A percentile compares a stretch with the other conserved stretches of the same genome.
These are phyloP conservation scores for Gaeumannomyces tritici DNA, from an alignment of 2,329 filamentous ascomycete species.

Conservation along the genomic window DNA sequence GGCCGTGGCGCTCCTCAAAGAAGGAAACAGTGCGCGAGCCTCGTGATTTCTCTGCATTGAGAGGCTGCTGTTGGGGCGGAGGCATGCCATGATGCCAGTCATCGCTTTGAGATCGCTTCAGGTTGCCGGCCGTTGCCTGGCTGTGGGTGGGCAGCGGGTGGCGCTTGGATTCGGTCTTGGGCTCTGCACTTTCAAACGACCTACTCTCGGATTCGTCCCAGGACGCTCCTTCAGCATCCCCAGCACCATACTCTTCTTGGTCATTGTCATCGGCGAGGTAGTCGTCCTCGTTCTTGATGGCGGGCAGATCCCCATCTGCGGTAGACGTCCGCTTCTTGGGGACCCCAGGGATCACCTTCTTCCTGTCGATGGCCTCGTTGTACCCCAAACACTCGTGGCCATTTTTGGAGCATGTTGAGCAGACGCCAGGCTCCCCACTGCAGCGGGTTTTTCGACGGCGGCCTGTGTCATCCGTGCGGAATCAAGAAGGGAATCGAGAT, in stretches of 20 bases:
- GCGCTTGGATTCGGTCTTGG: neutral
- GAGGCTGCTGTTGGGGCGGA: neutral
- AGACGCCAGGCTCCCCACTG: conserved; percentile 61
- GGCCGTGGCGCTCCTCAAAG: conserved; percentile 29
- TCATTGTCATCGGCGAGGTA: conserved; percentile 11
- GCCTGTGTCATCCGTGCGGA: conserved; percentile 18
- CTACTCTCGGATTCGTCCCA: neutral
- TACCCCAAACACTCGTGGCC: conserved; percentile 63
- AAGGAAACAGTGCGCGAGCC: conserved; percentile 23
- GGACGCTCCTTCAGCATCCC: conserved; percentile 20
- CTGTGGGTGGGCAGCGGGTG: neutral
- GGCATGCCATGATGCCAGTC: conserved; percentile 12
- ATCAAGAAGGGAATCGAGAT: neutral
- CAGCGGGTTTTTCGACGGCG: conserved; percentile 69
- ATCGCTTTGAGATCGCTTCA: conserved; percentile 10
- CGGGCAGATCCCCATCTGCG: conserved; percentile 6
- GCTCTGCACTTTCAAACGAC: conserved; percentile 19
- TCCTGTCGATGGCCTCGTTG: conserved; percentile 41
- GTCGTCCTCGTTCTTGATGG: conserved; percentile 8
- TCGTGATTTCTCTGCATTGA: neutral
- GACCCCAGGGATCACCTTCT: conserved; percentile 18
- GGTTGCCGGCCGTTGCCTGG: neutral
- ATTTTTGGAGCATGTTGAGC: conserved; percentile 64
- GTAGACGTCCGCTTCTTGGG: neutral
- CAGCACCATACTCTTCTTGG: conserved; percentile 19